These are phyloP conservation scores for Leishmania turanica DNA, from an alignment of 208 protist genomes.

Conservation along the genomic window DNA sequence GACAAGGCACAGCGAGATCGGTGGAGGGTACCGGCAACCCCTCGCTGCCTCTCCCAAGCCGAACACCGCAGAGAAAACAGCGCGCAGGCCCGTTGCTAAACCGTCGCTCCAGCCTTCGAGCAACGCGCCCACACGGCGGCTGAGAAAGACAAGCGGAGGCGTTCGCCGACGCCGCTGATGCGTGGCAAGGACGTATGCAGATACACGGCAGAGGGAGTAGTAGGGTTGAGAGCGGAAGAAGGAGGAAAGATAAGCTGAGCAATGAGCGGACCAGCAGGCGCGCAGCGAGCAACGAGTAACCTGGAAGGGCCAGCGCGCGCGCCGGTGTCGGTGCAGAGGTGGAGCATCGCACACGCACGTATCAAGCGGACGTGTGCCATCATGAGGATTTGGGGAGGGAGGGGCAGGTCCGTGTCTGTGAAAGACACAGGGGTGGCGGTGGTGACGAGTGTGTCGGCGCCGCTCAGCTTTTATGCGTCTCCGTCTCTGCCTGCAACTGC, in stretches of 20 bases:
- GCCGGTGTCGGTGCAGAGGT: neutral
- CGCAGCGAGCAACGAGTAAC: neutral
- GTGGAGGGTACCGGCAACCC: neutral
- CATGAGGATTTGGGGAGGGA: neutral
- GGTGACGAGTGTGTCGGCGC: neutral
- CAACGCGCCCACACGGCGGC: neutral
- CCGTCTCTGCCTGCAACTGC: neutral
- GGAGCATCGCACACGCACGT: neutral
- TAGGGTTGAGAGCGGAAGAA: too few relatives aligned
- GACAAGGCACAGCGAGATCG: neutral
- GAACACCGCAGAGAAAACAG: neutral
- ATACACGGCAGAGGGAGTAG: neutral
- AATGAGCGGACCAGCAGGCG: neutral
- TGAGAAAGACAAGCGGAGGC: neutral
- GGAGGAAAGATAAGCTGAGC: neutral
- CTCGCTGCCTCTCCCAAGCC: neutral
- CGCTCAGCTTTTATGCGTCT: neutral
- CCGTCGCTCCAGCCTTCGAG: neutral
- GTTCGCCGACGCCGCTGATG: neutral
- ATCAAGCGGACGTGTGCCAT: neutral
- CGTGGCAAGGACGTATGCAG: neutral
- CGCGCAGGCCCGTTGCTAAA: neutral
- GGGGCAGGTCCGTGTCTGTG: neutral
- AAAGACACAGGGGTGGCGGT: neutral
- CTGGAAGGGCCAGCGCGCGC: neutral